Base-by-base conservation (phyloP, 2,329 filamentous ascomycete genomes). In the Penicillium sp. region DNA sequence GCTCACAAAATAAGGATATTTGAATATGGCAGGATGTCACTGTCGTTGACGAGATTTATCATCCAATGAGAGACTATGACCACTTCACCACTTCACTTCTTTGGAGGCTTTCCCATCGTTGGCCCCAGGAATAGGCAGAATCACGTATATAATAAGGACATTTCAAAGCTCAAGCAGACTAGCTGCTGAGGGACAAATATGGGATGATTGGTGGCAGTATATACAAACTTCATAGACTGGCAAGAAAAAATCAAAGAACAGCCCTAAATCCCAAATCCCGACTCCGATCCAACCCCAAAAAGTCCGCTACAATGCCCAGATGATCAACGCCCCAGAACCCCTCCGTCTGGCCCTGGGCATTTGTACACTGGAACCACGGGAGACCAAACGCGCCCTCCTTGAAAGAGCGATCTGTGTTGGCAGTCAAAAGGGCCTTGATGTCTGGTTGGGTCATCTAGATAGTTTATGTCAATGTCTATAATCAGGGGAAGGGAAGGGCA, bases 251-350 rank as follows among this genome's bases (percentile, higher is more conserved):
- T 31, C 18, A 45, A n/a, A 45, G 42, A 45, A 45, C 10, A 45
- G 42, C 42, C 18, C 26, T 45, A 9, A 45, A 45, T 13, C 42
- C 42, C n/a, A 16, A 13, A 13, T 45, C 42, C 1, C 42, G 42
- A 18, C 51, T 54, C 10, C 56, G 59, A 34, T 85, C 77, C 52
- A 87, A 60, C 1, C 76, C 81, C 52, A 87, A 58, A 65, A 81
- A 79, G 50, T 81, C 76, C 28, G 75, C 73, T 3, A 87, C 70
- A 61, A 81, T 78, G 1, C 80, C 83, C 37, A 87, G 58, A 67
- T 85, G 83, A 71, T 87, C 83, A n/a, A 87, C 79, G 0, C 84
- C 84, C 81, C 82, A 87, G 60, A 82, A 85, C 0, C 69, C 69
- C 58, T 86, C 81, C 36, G 68, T 83, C 63, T 80, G 69, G 0